Evolutionary conservation across 306 rosid genomes (phyloP), one percentile per base, ranked within the genome.

Genomic region (Corylus heterophylla): DNA sequence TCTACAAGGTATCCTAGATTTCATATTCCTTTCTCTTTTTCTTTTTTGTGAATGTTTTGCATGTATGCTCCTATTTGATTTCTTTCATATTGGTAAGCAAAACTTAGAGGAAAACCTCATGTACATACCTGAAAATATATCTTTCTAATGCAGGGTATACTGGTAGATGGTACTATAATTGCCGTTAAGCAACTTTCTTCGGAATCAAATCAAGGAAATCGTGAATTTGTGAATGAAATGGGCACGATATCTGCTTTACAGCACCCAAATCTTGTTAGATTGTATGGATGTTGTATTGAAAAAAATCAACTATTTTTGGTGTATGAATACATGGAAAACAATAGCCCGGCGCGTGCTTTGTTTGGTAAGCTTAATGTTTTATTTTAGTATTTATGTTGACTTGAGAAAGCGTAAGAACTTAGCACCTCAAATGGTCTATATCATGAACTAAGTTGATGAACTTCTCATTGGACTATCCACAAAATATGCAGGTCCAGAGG

Each of bases 181-280:
- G 91, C 93, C 13, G 90, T 87, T 52, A 89, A 89, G 78, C 86
- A 89, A 56, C 89, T 89, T 55, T 87, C 89, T 9, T 84, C 88
- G 1, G 86, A 14, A 64, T 87, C 90, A 0, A 83, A 82, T 13
- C 93, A 86, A 71, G 90, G 91, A 58, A 87, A 84, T 54, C 86
- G 83, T 70, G 87, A 87, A 80, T 87, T 89, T 82, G 80, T 87
- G 39, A 87, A 80, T 12, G 91, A 87, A 83, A 86, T 87, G 73
- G 89, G 87, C 73, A 64, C 82, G 85, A 84, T 90, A 39, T 86
- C 94, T 69, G 85, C 86, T 79, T 75, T 90, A 64, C 89, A 86
- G 69, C 94, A 90, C 80, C 92, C 89, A 62, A 86, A 86, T 88
- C 87, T 90, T 79, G 90, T 90, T 35, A 90, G 83, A 75, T 86